Evolutionary conservation across 768 basidiomycete genomes (phyloP).

Genomic region (Termitomyces sp.): DNA sequence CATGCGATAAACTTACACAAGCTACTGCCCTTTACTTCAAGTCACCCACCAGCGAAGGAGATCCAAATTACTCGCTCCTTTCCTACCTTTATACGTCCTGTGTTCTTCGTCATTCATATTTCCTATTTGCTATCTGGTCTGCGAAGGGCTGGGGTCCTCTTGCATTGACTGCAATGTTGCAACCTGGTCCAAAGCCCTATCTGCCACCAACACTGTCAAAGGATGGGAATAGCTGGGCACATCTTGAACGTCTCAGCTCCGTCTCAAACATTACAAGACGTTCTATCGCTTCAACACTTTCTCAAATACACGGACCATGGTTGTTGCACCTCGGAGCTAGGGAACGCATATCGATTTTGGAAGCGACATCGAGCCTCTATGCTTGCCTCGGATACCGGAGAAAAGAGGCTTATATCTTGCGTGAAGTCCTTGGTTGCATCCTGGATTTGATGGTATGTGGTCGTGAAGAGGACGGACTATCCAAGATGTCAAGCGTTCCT

Average conservation of each 20-base stretch:
- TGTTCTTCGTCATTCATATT: constrained; percentile 67
- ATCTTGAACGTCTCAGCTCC: constrained; percentile 60
- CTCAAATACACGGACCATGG: constrained; percentile 84
- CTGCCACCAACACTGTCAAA: constrained; percentile 54
- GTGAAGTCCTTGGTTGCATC: constrained; percentile 81
- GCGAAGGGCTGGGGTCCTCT: constrained; percentile 85
- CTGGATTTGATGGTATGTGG: constrained; percentile 86
- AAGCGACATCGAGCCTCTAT: constrained; percentile 70
- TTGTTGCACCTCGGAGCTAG: constrained; percentile 71
- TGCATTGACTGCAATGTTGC: constrained; percentile 72
- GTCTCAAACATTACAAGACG: constrained; percentile 69
- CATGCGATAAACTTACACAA: constrained; percentile 70
- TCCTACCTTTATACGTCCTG: constrained; percentile 63
- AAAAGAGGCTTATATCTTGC: constrained; percentile 82
- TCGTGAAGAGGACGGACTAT: constrained; percentile 62
- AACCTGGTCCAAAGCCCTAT: constrained; percentile 53
- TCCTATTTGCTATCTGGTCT: constrained; percentile 78
- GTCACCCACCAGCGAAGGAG: constrained; percentile 48
- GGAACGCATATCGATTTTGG: constrained; percentile 69
- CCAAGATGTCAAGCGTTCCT: constrained; percentile 34
- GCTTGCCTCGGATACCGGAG: constrained; percentile 78
- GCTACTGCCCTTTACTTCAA: constrained; percentile 59
- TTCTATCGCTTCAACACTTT: constrained; percentile 58
- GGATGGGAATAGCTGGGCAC: constrained; percentile 40
- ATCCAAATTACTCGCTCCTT: constrained; percentile 55